Evolutionary conservation across 169 alveolate species (phyloP), one percentile per base, ranked within the genome.

Genomic region (Cryptosporidium tyzzeri): DNA sequence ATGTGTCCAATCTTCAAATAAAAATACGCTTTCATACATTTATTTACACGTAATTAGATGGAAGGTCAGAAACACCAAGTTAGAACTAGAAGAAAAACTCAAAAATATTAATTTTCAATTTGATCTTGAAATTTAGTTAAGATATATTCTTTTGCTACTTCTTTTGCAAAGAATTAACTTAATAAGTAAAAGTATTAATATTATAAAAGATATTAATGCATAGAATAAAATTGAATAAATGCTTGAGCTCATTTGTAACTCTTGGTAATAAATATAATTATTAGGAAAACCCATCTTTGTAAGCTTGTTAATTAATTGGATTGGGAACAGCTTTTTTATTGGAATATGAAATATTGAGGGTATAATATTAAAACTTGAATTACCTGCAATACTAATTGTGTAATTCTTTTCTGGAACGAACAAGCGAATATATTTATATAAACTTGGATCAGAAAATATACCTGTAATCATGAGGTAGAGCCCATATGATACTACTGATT

Each of bases 31-130:
- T 5, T 39, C 26, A 23, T 45, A 29, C 48, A 26, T 68, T 35
- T 80, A 80, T 59, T n/a, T 80, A 16, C 89, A 80, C 31, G 75
- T 80, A 4, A 21, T 80, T 23, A 80, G 89, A 80, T 80, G 89
- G 89, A n/a, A 31, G 29, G 4, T n/a, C 41, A 65, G 59, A 59
- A 31, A 80, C 45, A 39, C 55, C 39, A 73, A 14, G 23, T 26
- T 26, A 59, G 71, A 73, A 31, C 86, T 73, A 8, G 71, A 53
- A 73, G 53, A 58, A 4, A 59, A 73, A 16, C 29, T 73, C 21
- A 31, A 31, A 59, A 26, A 16, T 58, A 23, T 55, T 12, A 58
- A 26, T 53, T 16, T 9, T 31, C 12, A 69, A 16, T 16, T n/a
- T 50, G 53, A 71, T 71, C 23, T 23, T 39, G 37, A 1, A 35